Base-by-base conservation (phyloP, 2,329 filamentous ascomycete species). In the Colletotrichum eleusines region DNA sequence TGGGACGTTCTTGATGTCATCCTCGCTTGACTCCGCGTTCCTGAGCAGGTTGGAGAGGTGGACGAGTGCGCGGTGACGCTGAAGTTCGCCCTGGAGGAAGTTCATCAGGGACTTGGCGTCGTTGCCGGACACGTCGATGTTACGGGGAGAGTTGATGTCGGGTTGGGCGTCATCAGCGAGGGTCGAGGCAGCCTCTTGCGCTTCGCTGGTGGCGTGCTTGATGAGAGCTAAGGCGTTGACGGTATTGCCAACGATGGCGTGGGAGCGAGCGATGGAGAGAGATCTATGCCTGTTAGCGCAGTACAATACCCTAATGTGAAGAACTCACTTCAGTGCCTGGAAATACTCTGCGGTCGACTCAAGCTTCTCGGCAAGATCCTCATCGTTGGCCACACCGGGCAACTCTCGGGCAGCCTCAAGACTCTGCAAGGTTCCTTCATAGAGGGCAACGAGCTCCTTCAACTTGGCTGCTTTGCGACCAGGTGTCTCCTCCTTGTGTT, bases 381-480 rank as follows among this genome's bases (percentile, higher is more conserved):
- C 87, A 76, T 99, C 96, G 51, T 94, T 92, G 44, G 94, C 94
- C 23, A 98, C 93, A 80, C 96, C 96, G 2, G 94, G 92, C 18
- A 99, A 86, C 71, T 97, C 94, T 76, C 92, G 94, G 79, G 98
- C 90, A 5, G 94, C 94, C 74, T 98, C 93, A 71, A 99, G 85
- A 80, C 94, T 98, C 81, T 98, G 94, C 31, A 98, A 82, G 11
- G 92, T 97, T 31, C 94, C 94, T 78, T 98, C 94, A 78, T 98
- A 98, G 2, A 99, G 85, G 3, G 95, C 95, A 18, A 93, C 90
- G 76, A 94, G 92, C 79, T 98, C 95, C 77, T 94, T 92, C 62
- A 98, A 84, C 76, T 92, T 91, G 16, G 91, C 91, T 62, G 97
- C 84, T 78, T 93, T 94, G 73, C 91, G 91, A 26, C 93, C 92